Evolutionary conservation across 768 basidiomycete genomes (phyloP).

Genomic region (Xanthoconium stramineum): DNA sequence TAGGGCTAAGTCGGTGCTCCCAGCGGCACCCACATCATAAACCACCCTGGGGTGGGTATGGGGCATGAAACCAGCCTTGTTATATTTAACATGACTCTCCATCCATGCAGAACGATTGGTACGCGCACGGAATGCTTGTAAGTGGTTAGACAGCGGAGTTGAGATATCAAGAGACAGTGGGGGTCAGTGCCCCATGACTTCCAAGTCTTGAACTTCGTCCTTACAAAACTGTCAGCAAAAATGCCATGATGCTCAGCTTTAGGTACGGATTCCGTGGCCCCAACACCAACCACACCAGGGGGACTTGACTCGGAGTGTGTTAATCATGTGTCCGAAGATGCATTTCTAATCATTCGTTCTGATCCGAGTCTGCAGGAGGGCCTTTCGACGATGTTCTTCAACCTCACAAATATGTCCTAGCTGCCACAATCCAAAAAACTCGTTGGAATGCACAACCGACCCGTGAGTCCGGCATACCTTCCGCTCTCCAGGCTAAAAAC

Average conservation of each 20-base stretch:
- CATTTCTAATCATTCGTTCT: neutral
- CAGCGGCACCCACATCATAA: too few relatives aligned
- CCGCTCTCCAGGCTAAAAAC: neutral
- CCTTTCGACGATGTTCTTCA: neutral
- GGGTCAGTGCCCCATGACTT: too few relatives aligned
- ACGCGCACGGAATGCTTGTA: neutral
- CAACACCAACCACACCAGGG: neutral
- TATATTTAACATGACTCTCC: too few relatives aligned
- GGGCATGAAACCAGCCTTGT: too few relatives aligned
- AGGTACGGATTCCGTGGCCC: too few relatives aligned
- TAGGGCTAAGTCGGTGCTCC: too few relatives aligned
- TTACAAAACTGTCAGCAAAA: neutral
- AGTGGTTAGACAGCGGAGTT: neutral
- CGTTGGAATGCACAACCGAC: neutral
- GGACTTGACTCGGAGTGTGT: neutral
- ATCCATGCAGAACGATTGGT: too few relatives aligned
- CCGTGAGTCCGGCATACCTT: neutral
- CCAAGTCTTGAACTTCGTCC: too few relatives aligned
- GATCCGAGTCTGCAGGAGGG: neutral
- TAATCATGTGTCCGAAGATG: neutral
- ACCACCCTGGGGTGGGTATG: too few relatives aligned
- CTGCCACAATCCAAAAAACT: neutral
- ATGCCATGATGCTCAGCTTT: too few relatives aligned
- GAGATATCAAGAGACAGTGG: too few relatives aligned
- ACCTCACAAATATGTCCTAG: neutral